Base-by-base conservation (phyloP, 2,329 filamentous ascomycete genomes). In the Xylaria sp. region DNA sequence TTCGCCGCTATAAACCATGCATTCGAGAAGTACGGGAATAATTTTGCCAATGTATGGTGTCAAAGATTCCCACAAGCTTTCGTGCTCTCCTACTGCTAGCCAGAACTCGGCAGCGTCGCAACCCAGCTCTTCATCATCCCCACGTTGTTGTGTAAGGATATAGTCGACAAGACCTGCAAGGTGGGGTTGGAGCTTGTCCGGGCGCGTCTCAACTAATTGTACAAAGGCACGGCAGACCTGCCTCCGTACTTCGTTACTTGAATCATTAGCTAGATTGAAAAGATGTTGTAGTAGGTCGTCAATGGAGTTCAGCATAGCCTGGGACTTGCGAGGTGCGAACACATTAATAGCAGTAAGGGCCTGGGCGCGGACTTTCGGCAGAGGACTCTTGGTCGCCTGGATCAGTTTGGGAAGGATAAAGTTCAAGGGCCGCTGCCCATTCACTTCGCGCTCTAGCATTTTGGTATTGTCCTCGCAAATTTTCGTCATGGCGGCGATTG, bases 41-140 rank as follows among this genome's bases (percentile, higher is more conserved):
- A 98, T 95, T 79, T 92, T 93, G 73, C 88, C 82, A 65, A 98
- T 88, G 78, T 93, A 93, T 0, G 94, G 94, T 9, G 87, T 90
- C 55, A 99, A 84, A 0, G 89, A 87, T 73, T 90, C 87, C 83
- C 93, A 94, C 63, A 98, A 83, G 68, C 91, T 88, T 51, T 92
- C 88, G 78, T 97, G 93, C 79, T 98, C 96, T 69, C 94, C 94
- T 23, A 97, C 91, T 48, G 94, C 94, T 54, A 99, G 88, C 94
- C 97, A 99, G 78, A 99, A 99, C 80, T 99, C 96, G 5, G 96
- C 94, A 9, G 96, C 96, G 79, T 99, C 96, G 73, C 97, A 90
- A 46, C 95, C 94, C 67, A 99, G 85, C 51, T 98, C 94, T 65
- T 94, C 91, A 73, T 98, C 94, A 31, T 94, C 90, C 72, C 91